Base-by-base conservation (phyloP, 306 rosid genomes). In the Acacia acuminata region DNA sequence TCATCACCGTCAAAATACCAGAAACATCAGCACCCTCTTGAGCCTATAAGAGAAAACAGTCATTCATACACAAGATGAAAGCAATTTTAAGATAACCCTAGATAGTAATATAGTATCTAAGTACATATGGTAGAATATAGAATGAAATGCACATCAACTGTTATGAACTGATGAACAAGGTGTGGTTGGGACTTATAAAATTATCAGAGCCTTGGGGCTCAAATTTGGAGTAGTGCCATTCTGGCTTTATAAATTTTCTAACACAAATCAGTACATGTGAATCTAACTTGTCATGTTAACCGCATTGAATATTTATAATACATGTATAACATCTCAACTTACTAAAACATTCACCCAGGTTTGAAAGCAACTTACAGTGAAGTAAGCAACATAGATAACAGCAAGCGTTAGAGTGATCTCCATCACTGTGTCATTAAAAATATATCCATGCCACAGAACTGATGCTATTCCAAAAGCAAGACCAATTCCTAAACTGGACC, bases 351-450 rank as follows among this genome's bases (percentile, higher is more conserved):
- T 77, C 66, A 67, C 69, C 78, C 73, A 79, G 82, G 77, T 73
- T 77, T 2, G 44, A 75, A 82, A 36, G 91, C 81, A 67, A 87
- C 98, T 81, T 95, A 95, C 98, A 67, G 91, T 93, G 91, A 81
- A 95, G 87, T 92, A 92, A 68, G 98, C 96, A 84, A 90, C 34
- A 84, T 95, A 93, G 93, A 95, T 93, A 89, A 95, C 97, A 75
- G 97, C 94, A 76, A 93, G 87, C 77, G 98, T 93, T 13, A 95
- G 88, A 40, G 98, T 60, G 81, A 92, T 95, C 89, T 93, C 98
- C 81, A 95, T 95, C 86, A 95, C 94, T 1, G 94, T 95, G 88
- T 95, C 98, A 77, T 95, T 93, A 85, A 95, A 95, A 83, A 95
- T 95, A 84, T 86, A 90, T 78, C 96, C 93, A 74, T 92, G 98